Conservation (phyloP, 176 grass and related monocot genomes). For the Aegilops bicornis region DNA sequence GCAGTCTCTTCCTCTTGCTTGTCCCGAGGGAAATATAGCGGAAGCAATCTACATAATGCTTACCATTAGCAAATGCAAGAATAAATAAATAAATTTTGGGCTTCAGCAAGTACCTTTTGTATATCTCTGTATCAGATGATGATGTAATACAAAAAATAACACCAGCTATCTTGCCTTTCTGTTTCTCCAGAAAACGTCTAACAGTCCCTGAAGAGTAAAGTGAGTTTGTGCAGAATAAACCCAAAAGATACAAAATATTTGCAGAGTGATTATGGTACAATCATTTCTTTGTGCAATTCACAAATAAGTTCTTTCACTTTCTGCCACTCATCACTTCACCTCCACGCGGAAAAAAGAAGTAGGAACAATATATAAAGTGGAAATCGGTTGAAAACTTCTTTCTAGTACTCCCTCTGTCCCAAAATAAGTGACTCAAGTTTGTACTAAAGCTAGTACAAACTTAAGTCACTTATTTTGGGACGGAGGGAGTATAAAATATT, state of each 20-base stretch:
- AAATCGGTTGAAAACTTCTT: not conserved
- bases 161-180: constrained; percentile 80
- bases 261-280: not conserved
- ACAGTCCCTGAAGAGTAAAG: constrained; percentile 72
- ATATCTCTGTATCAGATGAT: constrained; percentile 93
- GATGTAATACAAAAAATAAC: constrained; percentile 92
- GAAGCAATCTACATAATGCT: constrained; percentile 72
- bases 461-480: no score
- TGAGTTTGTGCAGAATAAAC: not conserved
- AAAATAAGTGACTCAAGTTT: no score
- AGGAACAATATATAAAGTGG: not conserved
- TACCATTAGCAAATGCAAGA: constrained; percentile 25
- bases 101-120: constrained; percentile 68
- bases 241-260: not conserved
- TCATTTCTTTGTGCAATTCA: not conserved
- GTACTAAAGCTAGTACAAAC: no score
- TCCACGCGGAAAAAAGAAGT: not conserved
- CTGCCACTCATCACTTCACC: not conserved
- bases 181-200: constrained; percentile 93
- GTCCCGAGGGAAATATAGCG: constrained; percentile 94
- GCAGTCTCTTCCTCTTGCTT: constrained; percentile 92
- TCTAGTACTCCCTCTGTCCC: not conserved
- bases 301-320: not conserved
- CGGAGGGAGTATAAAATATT: not conserved
- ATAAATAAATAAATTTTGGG: not conserved